Base-by-base conservation (phyloP, 2,329 filamentous ascomycete genomes). In the Fusarium sp. region DNA sequence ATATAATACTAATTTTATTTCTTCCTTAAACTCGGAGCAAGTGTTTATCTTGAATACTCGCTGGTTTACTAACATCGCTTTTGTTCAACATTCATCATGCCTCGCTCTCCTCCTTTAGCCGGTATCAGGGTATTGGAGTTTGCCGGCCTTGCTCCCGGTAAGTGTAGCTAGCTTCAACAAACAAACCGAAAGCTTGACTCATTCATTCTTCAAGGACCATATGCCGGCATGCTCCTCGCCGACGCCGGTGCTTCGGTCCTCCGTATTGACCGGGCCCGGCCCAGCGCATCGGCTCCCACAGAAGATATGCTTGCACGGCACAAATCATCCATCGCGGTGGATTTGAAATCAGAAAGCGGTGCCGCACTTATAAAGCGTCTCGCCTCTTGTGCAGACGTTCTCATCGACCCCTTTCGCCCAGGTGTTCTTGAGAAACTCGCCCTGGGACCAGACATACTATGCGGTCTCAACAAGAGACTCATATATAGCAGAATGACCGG, bases 401-500 rank as follows among this genome's bases (percentile, higher is more conserved):
- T 98, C 27, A 96, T 98, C 77, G 96, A 98, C 78, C 95, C 96
- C 0, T 98, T 94, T 82, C 92, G 95, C 0, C 95, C 95, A 0
- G 93, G 94, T 35, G 93, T 97, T 1, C 86, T 98, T 3, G 95
- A 98, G 80, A 92, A 90, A 51, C 87, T 95, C 11, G 91, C 91
- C 0, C 86, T 98, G 2, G 89, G 88, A 0, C 95, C 95, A 9
- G 84, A 86, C 0, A 85, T 87, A 2, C 83, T 97, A 9, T 81
- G 88, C 27, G 82, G 80, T 23, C 75, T 86, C 19, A 97, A 97
- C 78, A 91, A 90, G 13, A 83, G 90, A 0, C 81, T 98, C 3
- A 88, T 98, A 54, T 89, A 97, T 57, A 93, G 87, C 9, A 90
- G 95, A 40, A 91, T 98, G 87, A 96, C 94, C 4, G 95, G 95